Percentiles rank a stretch among this genome's conserved stretches.
Conservation (phyloP, 2,329 filamentous ascomycete species). For the Microsporum canis region DNA sequence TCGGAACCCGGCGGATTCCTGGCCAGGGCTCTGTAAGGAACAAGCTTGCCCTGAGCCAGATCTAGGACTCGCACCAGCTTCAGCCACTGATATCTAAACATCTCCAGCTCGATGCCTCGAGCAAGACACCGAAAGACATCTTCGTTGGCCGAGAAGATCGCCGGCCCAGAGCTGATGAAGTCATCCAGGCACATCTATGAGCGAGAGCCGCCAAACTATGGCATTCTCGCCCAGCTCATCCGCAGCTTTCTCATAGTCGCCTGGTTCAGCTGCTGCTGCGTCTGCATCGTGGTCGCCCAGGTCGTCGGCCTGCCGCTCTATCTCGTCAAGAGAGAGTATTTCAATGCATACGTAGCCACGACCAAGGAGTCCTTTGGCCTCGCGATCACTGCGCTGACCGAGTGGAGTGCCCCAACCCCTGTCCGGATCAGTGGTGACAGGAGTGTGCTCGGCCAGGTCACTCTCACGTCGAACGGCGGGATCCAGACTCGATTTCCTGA, state of each 20-base stretch:
- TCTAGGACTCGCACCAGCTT: neutral
- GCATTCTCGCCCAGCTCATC: constrained; percentile 34
- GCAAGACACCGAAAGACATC: neutral
- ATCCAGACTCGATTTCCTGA: constrained; percentile 50
- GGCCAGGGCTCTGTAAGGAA: neutral
- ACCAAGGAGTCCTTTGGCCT: constrained; percentile 56
- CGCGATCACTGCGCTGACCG: constrained; percentile 50
- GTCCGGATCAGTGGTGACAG: constrained; percentile 52
- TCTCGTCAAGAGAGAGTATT: constrained; percentile 49
- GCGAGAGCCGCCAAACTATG: constrained; percentile 35
- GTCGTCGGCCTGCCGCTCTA: constrained; percentile 51
- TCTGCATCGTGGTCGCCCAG: constrained; percentile 43
- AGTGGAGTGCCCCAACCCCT: constrained; percentile 53
- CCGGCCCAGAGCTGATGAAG: neutral
- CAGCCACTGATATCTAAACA: neutral
- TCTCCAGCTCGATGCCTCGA: neutral
- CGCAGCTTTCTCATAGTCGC: constrained; percentile 35
- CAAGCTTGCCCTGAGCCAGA: neutral
- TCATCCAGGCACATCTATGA: constrained; percentile 11
- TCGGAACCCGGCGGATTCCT: neutral
- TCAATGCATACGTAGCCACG: constrained; percentile 54
- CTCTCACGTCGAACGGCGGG: constrained; percentile 45
- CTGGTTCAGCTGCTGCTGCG: constrained; percentile 36
- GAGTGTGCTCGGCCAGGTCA: constrained; percentile 49
- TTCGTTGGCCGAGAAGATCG: neutral